phyloP scores from a whole-genome alignment of 2,329 filamentous ascomycete genomes.

The Sclerotinia minor region DNA sequence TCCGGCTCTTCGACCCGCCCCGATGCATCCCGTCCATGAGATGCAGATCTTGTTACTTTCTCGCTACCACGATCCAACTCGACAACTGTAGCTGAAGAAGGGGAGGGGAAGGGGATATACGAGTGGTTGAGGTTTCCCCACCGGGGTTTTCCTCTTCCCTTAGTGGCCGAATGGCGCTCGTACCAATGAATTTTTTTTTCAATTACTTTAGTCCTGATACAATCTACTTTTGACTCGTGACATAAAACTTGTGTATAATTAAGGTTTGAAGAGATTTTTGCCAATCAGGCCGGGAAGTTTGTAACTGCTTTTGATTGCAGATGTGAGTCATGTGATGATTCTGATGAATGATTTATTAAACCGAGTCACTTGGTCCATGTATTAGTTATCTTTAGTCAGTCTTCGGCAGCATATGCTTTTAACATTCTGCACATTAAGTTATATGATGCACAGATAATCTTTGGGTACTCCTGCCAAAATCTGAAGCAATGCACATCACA shows the following conservation, averaged over 20 bases:
- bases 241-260: background rate
- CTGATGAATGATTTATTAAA: background rate
- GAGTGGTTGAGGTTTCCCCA: slow-evolving; percentile 13
- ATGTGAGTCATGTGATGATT: background rate
- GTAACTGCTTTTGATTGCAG: background rate
- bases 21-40: too few relatives aligned
- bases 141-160: background rate
- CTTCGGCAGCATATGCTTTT: background rate
- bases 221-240: background rate
- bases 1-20: too few relatives aligned
- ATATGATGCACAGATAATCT: too few relatives aligned
- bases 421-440: too few relatives aligned
- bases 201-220: background rate
- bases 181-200: too few relatives aligned
- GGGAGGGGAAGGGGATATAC: background rate
- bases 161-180: slow-evolving; percentile 11
- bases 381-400: background rate
- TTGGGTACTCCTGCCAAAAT: background rate
- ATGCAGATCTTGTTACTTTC: too few relatives aligned
- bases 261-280: too few relatives aligned
- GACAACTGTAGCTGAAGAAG: too few relatives aligned
- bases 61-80: too few relatives aligned
- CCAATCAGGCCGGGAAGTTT: background rate
- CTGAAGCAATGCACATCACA: background rate
- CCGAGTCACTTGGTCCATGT: background rate